Percentiles rank a stretch among this genome's conserved stretches.
phyloP scores from a whole-genome alignment of 1,139 yeast species.

The Pneumocystis jirovecii region DNA sequence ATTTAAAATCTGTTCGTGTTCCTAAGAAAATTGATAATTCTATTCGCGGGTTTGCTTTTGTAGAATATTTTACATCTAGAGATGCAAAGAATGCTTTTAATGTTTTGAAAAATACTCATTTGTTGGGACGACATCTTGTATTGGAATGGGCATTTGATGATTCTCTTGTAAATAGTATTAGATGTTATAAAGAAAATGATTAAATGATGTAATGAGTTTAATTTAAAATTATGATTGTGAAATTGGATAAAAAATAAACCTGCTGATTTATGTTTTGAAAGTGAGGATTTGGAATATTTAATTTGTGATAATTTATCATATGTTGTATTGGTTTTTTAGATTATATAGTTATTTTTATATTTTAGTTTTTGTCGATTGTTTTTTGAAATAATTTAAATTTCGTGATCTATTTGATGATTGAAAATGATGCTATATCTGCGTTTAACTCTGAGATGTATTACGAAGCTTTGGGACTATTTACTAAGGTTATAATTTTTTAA shows the following conservation, averaged over 20 bases:
- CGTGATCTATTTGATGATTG: background rate
- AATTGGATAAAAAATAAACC: too few species aligned
- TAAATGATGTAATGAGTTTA: background rate
- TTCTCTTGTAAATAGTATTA: conserved; percentile 26
- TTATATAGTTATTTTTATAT: background rate
- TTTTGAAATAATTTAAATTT: background rate
- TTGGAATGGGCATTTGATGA: conserved; percentile 85
- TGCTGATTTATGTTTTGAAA: too few species aligned
- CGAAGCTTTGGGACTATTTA: background rate
- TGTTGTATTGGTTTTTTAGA: background rate
- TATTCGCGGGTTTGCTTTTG: conserved; percentile 96
- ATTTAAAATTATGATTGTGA: too few species aligned
- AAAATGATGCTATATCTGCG: background rate
- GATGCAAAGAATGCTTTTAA: conserved; percentile 96
- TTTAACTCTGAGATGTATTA: background rate
- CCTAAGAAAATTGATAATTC: conserved; percentile 92
- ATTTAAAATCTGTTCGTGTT: conserved; percentile 82
- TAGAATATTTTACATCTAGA: conserved; percentile 71
- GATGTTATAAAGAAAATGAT: background rate
- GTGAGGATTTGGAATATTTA: too few species aligned
- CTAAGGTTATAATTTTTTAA: background rate
- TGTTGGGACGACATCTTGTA: conserved; percentile 88
- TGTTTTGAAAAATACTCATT: conserved; percentile 88
- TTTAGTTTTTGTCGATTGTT: background rate
- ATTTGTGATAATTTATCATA: too few species aligned